Conservation (phyloP, 306 rosid genomes). For the Benincasa hispida region DNA sequence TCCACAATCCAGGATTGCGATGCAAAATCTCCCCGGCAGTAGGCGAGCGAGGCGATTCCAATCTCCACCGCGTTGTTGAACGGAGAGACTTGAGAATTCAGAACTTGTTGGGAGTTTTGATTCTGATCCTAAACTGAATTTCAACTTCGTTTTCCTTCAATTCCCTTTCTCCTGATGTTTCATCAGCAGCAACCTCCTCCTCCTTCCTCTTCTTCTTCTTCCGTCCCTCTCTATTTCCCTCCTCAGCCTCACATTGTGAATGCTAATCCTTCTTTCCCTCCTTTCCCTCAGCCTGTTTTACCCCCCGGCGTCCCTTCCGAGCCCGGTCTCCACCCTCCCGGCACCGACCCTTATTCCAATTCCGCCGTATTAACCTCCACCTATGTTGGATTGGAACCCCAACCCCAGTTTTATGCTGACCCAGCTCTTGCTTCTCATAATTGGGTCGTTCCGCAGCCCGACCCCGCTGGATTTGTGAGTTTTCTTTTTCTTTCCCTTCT, state of each 20-base stretch:
- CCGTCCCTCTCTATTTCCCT: slow-evolving; percentile 10
- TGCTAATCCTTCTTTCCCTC: slow-evolving; percentile 7
- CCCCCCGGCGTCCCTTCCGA: slow-evolving; percentile 13
- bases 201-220: neutral
- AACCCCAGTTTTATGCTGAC: slow-evolving; percentile 12
- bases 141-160: neutral
- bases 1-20: neutral
- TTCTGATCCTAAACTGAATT: neutral
- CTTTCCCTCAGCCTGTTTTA: slow-evolving; percentile 20
- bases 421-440: slow-evolving; percentile 13
- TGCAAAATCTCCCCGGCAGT: neutral
- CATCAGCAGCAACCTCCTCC: neutral
- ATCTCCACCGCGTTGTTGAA: neutral
- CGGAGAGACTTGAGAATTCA: neutral
- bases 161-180: no score
- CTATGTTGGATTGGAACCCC: slow-evolving; percentile 13
- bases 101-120: neutral
- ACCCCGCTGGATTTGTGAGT: slow-evolving; percentile 22
- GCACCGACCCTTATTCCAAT: slow-evolving; percentile 25
- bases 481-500: neutral
- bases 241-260: slow-evolving; percentile 10
- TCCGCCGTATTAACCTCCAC: slow-evolving; percentile 11
- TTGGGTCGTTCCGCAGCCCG: slow-evolving; percentile 18
- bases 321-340: slow-evolving; percentile 38
- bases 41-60: neutral